Base-by-base conservation (phyloP, 2,329 filamentous ascomycete species). In the Verticillium zaregamsianum region DNA sequence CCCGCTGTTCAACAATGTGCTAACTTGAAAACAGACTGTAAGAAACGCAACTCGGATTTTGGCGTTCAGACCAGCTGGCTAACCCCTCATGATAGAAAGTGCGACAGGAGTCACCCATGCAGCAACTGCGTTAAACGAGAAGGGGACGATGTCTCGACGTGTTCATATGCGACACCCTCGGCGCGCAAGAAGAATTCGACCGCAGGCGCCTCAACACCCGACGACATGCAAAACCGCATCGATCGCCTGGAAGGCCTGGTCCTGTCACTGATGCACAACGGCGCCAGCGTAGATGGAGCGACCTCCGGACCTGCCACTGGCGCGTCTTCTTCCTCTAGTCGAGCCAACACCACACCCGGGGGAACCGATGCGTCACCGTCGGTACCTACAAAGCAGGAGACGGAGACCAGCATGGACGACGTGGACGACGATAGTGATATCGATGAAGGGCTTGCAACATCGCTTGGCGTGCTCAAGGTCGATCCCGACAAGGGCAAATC, bases 221-320 rank as follows among this genome's bases (percentile, higher is more conserved):
- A 97, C 82, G 94, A 97, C 76, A 97, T 98, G 94, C 94, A 98
- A 79, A 96, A 96, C 73, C 90, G 95, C 74, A 98, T 98, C 78
- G 93, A 98, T 80, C 87, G 94, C 69, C 83, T 98, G 67, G 94
- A 98, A 82, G 90, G 91, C 68, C 80, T 98, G 74, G 94, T 98
- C 64, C 78, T 98, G 66, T 96, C 92, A 32, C 77, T 98, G 72
- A 97, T 98, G 94, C 94, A 94, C 71, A 93, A 91, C 74, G 92
- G 92, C 62, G 78, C 84, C 66, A 80, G 78, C 59, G 71, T 82
- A 60, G 81, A 85, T 57, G 66, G 76, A 9, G 71, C 78, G 12
- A 69, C 74, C 54, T 72, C 76, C 23, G 69, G 69, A 14, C 69
- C 72, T 9, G 71, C 72, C 6, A 66, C 70, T 20, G 66, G 71